Evolutionary conservation across 176 grass and related monocot genomes (phyloP), one percentile per base, ranked within the genome.

Genomic region (Neostapfia colusana): DNA sequence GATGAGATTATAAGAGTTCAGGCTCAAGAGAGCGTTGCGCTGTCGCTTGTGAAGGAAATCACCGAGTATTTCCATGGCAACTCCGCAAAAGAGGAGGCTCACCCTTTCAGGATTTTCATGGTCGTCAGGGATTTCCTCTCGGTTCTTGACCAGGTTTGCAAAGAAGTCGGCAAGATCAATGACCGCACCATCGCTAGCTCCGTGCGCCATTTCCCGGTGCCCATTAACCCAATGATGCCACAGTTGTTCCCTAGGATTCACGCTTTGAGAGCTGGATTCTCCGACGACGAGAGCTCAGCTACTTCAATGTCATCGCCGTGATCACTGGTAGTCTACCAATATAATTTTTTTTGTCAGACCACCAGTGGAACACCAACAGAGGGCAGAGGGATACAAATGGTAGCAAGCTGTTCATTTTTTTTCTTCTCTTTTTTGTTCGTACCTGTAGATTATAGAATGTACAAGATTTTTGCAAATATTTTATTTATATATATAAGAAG

Each of bases 101-200:
- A 99, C 20, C 96, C 96, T 35, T 99, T 99, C 73, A 95, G 96
- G 40, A 95, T 99, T 63, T 99, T 99, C 92, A 86, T 90, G 87
- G 96, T 99, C 2, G 92, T 99, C 38, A 90, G 96, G 70, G 96
- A 99, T 65, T 95, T 99, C 67, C 83, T 99, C 8, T 56, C 87
- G 0, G 73, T 92, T 48, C 91, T 99, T 26, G 90, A 92, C 59
- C 83, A 89, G 57, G 96, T 99, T 8, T 99, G 96, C 85, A 99
- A 95, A 55, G 96, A 99, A 44, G 92, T 95, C 0, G 67, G 89
- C 20, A 87, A 51, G 70, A 90, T 85, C 53, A 94, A 98, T 10
- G 89, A 99, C 34, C 86, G 87, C 44, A 90, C 89, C 3, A 86
- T 86, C 3, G 83, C 86, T 62, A 92, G 87, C 73, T 89, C 88